These are phyloP conservation scores for Ceratobasidium sp. DNA, from an alignment of 1,284 basidiomycete species.

Conservation along the genomic window DNA sequence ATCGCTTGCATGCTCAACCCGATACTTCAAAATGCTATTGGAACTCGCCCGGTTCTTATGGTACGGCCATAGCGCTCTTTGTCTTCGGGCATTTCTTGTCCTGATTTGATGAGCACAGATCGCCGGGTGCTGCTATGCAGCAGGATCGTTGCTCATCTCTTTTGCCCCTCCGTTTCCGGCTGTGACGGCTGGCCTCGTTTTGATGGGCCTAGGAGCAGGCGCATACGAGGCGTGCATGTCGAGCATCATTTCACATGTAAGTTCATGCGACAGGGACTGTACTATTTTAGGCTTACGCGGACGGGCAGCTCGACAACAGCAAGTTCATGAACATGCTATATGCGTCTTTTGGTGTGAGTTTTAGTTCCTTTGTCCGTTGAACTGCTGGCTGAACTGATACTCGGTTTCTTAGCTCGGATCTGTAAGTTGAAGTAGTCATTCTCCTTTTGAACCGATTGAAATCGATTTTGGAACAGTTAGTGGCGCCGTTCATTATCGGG, in stretches of 20 bases:
- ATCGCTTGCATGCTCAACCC: slow-evolving; percentile 33
- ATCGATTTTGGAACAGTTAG: background rate
- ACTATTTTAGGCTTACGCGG: background rate
- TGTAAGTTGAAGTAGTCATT: background rate
- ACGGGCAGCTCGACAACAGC: slow-evolving; percentile 26
- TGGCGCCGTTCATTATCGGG: slow-evolving; percentile 28
- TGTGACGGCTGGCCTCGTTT: slow-evolving; percentile 8
- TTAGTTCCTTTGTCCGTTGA: background rate
- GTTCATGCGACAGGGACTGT: background rate
- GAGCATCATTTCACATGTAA: slow-evolving; percentile 34
- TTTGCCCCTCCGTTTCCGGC: slow-evolving; percentile 32
- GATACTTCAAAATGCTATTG: slow-evolving; percentile 28
- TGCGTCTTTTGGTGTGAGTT: slow-evolving; percentile 33
- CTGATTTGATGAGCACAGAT: background rate
- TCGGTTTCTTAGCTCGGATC: slow-evolving; percentile 1
- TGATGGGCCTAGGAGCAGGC: slow-evolving; percentile 33
- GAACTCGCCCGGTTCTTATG: slow-evolving; percentile 15
- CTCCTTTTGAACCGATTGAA: background rate
- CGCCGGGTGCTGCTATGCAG: slow-evolving; percentile 7
- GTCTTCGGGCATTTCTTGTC: background rate
- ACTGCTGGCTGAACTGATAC: too few species aligned
- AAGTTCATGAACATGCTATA: slow-evolving; percentile 29
- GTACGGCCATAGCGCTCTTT: background rate
- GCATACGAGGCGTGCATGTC: slow-evolving; percentile 35
- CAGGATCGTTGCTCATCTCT: slow-evolving; percentile 13